A percentile compares a stretch with the other conserved stretches of the same genome.
Evolutionary conservation across 2,329 filamentous ascomycete genomes (phyloP).

Genomic region (Botrytis squamosa): DNA sequence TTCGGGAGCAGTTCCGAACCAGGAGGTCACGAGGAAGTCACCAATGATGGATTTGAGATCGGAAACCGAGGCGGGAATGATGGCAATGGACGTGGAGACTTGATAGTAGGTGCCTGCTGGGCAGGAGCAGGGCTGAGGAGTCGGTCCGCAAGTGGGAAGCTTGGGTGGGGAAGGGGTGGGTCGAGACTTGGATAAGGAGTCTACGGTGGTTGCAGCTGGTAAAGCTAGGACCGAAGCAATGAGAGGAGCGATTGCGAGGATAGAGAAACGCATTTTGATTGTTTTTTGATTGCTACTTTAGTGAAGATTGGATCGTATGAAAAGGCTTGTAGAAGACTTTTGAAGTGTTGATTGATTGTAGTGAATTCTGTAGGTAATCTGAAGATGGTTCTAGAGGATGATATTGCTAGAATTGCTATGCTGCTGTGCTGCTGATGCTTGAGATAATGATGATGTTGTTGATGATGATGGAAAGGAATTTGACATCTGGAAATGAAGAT

Average conservation of each 20-base stretch:
- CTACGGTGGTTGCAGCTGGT: not conserved
- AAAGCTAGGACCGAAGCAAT: not conserved
- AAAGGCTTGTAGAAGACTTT: not conserved
- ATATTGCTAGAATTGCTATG: not conserved
- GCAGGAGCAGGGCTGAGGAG: not conserved
- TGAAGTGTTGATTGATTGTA: not conserved
- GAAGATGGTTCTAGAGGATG: not conserved
- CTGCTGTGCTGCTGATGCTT: not conserved
- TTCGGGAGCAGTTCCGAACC: not conserved
- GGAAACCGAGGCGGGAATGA: not conserved
- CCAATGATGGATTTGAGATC: not conserved
- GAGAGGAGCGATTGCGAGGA: constrained; percentile 3
- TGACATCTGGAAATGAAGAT: not conserved
- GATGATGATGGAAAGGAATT: constrained; percentile 6
- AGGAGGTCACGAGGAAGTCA: constrained; percentile 4
- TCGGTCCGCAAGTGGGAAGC: constrained; percentile 1
- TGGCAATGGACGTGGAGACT: not conserved
- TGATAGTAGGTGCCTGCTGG: constrained; percentile 5
- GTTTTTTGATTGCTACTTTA: not conserved
- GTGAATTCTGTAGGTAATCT: not conserved
- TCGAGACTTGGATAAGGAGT: not conserved
- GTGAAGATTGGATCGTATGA: not conserved
- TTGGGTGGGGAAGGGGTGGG: not conserved
- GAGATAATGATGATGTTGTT: not conserved
- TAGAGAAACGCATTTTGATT: constrained; percentile 15